phyloP scores from a whole-genome alignment of 306 rosid genomes.

The Gillenia trifoliata region DNA sequence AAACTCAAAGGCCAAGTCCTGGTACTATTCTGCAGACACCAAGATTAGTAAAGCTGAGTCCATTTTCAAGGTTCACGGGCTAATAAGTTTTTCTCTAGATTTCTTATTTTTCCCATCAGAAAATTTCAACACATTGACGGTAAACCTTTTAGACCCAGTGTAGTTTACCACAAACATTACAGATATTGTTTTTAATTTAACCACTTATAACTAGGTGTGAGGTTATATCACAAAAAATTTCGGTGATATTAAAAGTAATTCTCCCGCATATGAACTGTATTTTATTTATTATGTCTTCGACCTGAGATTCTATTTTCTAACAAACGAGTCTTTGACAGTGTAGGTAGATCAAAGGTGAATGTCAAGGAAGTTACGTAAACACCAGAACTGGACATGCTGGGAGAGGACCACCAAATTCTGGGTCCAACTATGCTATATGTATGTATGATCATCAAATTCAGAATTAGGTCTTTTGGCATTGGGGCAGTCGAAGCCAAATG shows the following conservation, averaged over 20 bases:
- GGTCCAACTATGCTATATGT: not conserved
- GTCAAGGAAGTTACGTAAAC: not conserved
- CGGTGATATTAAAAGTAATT: no score
- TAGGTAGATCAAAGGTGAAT: not conserved
- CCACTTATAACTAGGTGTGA: no score
- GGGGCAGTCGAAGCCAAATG: not conserved
- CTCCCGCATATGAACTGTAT: no score
- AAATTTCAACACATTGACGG: no score
- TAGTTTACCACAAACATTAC: no score
- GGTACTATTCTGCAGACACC: not conserved
- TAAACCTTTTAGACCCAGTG: no score
- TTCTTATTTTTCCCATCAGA: no score
- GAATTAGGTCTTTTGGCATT: not conserved
- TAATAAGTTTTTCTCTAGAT: not conserved
- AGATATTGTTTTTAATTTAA: no score
- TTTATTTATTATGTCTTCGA: no score
- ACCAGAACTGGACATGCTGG: not conserved
- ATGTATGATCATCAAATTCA: not conserved
- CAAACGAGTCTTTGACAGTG: no score
- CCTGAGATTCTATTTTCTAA: no score
- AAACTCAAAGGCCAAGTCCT: not conserved
- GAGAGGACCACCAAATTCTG: slow-evolving; percentile 5
- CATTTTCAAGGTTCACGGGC: not conserved
- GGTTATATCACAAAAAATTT: no score
- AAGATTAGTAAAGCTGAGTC: not conserved